These are phyloP conservation scores for Epichloe typhina DNA, from an alignment of 2,329 filamentous ascomycete species.

Conservation along the genomic window DNA sequence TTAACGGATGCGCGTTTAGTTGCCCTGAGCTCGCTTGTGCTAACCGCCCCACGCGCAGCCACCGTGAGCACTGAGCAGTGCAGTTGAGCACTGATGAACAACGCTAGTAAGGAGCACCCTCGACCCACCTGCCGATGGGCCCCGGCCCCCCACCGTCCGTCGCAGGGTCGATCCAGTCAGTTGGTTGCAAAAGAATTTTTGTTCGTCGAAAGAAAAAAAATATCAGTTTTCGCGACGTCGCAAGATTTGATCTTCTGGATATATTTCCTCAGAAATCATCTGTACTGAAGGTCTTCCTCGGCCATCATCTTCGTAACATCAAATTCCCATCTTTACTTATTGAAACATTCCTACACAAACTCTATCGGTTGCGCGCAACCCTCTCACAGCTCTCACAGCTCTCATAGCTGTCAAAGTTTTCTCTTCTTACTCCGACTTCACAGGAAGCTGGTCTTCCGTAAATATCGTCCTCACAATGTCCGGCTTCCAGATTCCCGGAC, in stretches of 20 bases:
- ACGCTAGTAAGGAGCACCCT: background rate
- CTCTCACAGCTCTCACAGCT: no score
- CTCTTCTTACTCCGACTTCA: no score
- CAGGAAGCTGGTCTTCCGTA: background rate
- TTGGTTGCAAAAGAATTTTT: background rate
- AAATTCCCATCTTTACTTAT: no score
- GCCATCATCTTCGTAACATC: background rate
- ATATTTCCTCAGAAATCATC: background rate
- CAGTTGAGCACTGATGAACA: background rate
- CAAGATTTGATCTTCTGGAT: background rate
- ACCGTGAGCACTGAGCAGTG: background rate
- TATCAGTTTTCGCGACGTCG: background rate
- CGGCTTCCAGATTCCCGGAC: constrained; percentile 29
- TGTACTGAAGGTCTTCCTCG: background rate
- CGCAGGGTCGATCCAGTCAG: background rate
- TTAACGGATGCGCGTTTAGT: no score
- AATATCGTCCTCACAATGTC: constrained; percentile 18
- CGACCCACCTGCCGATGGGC: background rate
- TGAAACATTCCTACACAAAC: no score
- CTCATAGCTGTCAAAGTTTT: no score
- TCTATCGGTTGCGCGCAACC: background rate
- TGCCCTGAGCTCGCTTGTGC: no score
- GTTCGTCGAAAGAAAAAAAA: background rate
- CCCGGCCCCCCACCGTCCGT: background rate
- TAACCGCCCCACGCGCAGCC: no score